Conservation (phyloP, 2,329 filamentous ascomycete genomes). For the Aspergillus unguis region DNA sequence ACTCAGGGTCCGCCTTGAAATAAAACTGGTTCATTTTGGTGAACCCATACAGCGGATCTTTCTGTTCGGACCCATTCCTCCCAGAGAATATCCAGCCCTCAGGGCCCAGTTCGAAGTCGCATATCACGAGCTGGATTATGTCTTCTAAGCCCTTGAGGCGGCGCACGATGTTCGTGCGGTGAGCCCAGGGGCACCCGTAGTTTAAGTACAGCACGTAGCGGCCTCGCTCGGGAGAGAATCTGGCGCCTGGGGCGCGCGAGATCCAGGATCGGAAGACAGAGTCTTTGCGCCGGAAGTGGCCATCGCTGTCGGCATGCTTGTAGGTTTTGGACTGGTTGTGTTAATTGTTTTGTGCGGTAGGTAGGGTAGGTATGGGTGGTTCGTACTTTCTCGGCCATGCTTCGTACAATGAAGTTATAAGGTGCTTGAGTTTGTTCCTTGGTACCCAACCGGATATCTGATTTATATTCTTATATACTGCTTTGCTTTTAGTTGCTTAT, state of each 20-base stretch:
- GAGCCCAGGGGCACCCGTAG: conserved; percentile 62
- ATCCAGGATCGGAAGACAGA: conserved; percentile 57
- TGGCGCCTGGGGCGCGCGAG: conserved; percentile 49
- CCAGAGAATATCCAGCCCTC: conserved; percentile 74
- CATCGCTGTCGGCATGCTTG: conserved; percentile 44
- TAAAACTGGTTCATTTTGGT: conserved; percentile 71
- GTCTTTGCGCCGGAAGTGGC: conserved; percentile 52
- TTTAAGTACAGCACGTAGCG: conserved; percentile 63
- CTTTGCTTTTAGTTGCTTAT: background rate
- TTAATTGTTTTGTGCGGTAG: background rate
- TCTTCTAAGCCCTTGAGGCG: conserved; percentile 51
- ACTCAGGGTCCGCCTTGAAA: conserved; percentile 65
- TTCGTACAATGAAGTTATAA: background rate
- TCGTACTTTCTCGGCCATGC: background rate
- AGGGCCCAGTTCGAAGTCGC: conserved; percentile 38
- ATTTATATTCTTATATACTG: background rate
- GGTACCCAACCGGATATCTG: too few species aligned
- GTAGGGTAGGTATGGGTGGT: background rate
- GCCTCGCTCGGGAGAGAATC: conserved; percentile 57
- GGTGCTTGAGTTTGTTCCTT: too few species aligned
- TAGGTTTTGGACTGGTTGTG: conserved; percentile 22
- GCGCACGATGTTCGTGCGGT: conserved; percentile 48
- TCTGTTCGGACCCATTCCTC: conserved; percentile 52
- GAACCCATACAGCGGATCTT: conserved; percentile 69
- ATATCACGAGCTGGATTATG: conserved; percentile 48